phyloP scores from a whole-genome alignment of 108 stramenopile genomes.

The Discostella pseudostelligera region DNA sequence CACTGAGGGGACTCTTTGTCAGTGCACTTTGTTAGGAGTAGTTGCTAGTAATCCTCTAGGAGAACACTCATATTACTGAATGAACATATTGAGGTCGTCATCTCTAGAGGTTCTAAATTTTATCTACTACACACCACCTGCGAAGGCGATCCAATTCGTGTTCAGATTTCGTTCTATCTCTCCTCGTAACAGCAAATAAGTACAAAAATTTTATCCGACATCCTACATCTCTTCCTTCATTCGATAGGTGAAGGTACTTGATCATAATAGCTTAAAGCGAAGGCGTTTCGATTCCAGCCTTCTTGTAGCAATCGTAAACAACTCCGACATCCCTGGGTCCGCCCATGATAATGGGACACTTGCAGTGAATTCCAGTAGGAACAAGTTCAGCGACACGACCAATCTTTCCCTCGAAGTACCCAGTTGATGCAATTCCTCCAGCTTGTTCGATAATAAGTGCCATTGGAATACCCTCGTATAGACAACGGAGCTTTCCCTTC shows the following conservation, averaged over 20 bases:
- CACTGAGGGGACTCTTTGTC: too few species aligned
- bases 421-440: conserved; percentile 95
- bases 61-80: too few species aligned
- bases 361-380: conserved; percentile 93
- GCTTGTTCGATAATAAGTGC: conserved; percentile 98
- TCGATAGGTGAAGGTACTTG: neutral
- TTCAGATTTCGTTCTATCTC: too few species aligned
- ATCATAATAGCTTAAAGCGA: conserved; percentile 47
- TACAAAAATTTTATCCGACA: neutral
- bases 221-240: neutral
- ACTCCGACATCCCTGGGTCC: conserved; percentile 87
- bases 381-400: conserved; percentile 89
- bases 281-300: conserved; percentile 67
- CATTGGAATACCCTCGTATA: conserved; percentile 99
- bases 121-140: too few species aligned
- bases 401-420: conserved; percentile 90
- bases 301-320: conserved; percentile 79
- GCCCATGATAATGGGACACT: conserved; percentile 97
- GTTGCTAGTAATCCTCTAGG: too few species aligned
- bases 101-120: too few species aligned
- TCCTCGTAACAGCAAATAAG: neutral
- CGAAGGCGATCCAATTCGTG: too few species aligned
- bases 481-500: conserved; percentile 94
- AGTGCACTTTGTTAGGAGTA: too few species aligned
- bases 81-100: too few species aligned